Evolutionary conservation across 1,139 yeast species (phyloP), one percentile per base, ranked within the genome.

Genomic region (Scheffersomyces cryptocercus): DNA sequence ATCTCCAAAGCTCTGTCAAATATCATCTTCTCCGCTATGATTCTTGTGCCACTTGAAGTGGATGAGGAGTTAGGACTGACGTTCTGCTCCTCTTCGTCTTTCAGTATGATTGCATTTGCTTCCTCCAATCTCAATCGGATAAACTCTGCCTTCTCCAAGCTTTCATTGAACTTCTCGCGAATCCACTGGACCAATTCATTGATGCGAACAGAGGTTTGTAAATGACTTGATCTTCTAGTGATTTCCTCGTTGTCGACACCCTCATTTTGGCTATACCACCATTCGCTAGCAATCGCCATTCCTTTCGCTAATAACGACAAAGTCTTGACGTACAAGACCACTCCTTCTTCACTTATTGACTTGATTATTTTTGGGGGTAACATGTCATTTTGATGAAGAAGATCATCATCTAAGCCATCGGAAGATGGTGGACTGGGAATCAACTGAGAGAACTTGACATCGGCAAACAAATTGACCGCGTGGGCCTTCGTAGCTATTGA

Each of bases 1-100:
- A 91, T 88, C 56, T 93, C 98, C 56, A 91, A 75, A 1, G 98
- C 97, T 36, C 98, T 77, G 55, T 91, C 97, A 66, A 90, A 91
- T 26, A 93, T 81, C 50, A 93, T 74, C 60, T 86, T 86, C 62
- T 91, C 97, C 2, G 96, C 90, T 41, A 85, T 75, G 6, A 84
- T 67, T 36, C 70, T 53, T 44, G 48, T 41, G 41, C 45, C 46
- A 43, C 46, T 36, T 10, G 34, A 15, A 20, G 32, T 36, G 16
- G 34, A 36, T 12, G 31, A 37, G 37, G 35, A 37, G 15, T 36
- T 33, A 6, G 48, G 15, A 40, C 39, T n/a, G 26, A 13, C 28
- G 35, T 42, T 33, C 32, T 38, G 20, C 36, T 39, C 42, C 8
- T 42, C 39, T 16, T 42, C 44, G 16, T 48, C 52, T 10, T 41